phyloP scores from a whole-genome alignment of 306 rosid species.

The Acacia confusa region DNA sequence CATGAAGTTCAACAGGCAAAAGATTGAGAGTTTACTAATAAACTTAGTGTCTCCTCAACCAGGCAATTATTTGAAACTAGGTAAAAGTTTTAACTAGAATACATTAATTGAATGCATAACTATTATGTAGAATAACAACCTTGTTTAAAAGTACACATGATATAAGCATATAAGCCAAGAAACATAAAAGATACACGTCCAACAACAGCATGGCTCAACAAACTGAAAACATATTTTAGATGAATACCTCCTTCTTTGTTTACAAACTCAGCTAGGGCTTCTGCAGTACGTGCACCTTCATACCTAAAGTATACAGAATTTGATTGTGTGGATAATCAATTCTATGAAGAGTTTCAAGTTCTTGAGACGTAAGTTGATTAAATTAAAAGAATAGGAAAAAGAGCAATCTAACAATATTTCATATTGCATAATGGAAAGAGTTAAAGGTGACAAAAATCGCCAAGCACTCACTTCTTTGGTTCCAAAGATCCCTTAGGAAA shows the following conservation, averaged over 20 bases:
- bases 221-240: background rate
- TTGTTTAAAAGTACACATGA: background rate
- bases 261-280: constrained; percentile 74
- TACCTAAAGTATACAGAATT: constrained; percentile 48
- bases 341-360: constrained; percentile 11
- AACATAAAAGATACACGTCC: background rate
- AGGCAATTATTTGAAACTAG: constrained; percentile 1
- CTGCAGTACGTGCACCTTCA: constrained; percentile 79
- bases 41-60: background rate
- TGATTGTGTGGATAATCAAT: constrained; percentile 14
- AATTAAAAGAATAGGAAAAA: background rate
- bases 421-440: background rate
- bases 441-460: background rate
- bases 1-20: constrained; percentile 10
- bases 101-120: constrained; percentile 6
- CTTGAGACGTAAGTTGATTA: constrained; percentile 2
- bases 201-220: constrained; percentile 12
- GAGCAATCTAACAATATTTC: background rate
- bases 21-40: background rate
- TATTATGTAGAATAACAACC: constrained; percentile 9
- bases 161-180: background rate
- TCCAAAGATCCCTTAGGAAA: constrained; percentile 82
- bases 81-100: background rate
- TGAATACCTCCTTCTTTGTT: constrained; percentile 71
- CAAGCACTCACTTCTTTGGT: constrained; percentile 65